phyloP scores from a whole-genome alignment of 169 alveolate genomes.

The Haemoproteus tartakovskyi region DNA sequence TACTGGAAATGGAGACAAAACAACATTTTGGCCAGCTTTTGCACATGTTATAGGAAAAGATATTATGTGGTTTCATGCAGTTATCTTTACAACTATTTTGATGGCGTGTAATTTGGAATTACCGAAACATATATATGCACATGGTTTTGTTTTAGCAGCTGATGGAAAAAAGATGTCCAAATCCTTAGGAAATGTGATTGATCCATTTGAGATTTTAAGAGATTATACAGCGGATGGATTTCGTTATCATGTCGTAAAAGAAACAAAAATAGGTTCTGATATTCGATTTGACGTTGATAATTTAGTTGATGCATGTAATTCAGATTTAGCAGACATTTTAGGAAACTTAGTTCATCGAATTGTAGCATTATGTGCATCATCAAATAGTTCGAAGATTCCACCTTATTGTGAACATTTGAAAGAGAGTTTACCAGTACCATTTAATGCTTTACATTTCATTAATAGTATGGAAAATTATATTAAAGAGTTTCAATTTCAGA shows the following conservation, averaged over 20 bases:
- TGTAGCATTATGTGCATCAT: slow-evolving; percentile 73
- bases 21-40: slow-evolving; percentile 76
- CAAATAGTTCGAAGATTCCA: slow-evolving; percentile 78
- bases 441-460: slow-evolving; percentile 72
- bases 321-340: slow-evolving; percentile 83
- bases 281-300: slow-evolving; percentile 75
- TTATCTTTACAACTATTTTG: slow-evolving; percentile 89
- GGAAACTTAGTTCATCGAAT: slow-evolving; percentile 84
- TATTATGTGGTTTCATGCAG: slow-evolving; percentile 92
- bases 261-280: slow-evolving; percentile 78
- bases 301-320: slow-evolving; percentile 77
- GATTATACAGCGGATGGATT: slow-evolving; percentile 74
- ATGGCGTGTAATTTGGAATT: slow-evolving; percentile 80
- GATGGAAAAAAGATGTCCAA: slow-evolving; percentile 94
- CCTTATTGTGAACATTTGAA: slow-evolving; percentile 55
- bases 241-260: slow-evolving; percentile 78
- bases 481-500: slow-evolving; percentile 68
- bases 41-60: slow-evolving; percentile 86
- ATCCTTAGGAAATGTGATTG: slow-evolving; percentile 86
- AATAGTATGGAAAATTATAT: slow-evolving; percentile 64
- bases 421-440: slow-evolving; percentile 74
- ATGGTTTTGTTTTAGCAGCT: slow-evolving; percentile 90
- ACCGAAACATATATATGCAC: slow-evolving; percentile 88
- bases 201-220: slow-evolving; percentile 79
- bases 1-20: slow-evolving; percentile 55